Base-by-base conservation (phyloP, 495 filamentous ascomycete genomes). In the Bacidia gigantensis region DNA sequence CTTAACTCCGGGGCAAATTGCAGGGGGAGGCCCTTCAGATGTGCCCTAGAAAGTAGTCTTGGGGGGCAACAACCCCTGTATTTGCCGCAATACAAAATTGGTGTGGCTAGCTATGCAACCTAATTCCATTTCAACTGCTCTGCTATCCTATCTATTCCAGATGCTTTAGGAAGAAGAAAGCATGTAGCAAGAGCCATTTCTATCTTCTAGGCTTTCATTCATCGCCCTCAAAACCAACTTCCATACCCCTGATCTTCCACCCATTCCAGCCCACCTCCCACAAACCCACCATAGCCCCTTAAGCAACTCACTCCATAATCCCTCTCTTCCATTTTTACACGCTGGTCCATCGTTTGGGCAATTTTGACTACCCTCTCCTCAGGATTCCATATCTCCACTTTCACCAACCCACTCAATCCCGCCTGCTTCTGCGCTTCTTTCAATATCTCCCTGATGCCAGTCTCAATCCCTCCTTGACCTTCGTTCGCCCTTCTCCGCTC, bases 221-320 rank as follows among this genome's bases (percentile, higher is more conserved):
- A n/a, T n/a, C n/a, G n/a, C n/a, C n/a, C n/a, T n/a, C 29, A 44
- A 22, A 44, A 44, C 41, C 41, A 44, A 44, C 20, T 44, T n/a
- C 78, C 84, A 69, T 80, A 96, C 73, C 93, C 95, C 75, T 97
- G 89, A 62, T 93, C 94, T 54, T 73, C 75, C 49, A 87, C 65
- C 90, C 90, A 97, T 46, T 89, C 83, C 32, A 95, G 69, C 41
- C 20, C 10, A 75, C 69, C 25, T 67, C 54, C 52, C 71, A 62
- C 11, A 67, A 44, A 44, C 9, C 14, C 65, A 9, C 74, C 79
- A 51, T 75, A 77, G 82, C 83, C 84, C 54, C 70, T 73, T 59
- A 86, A 62, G 62, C 77, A 77, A 26, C 74, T 58, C 58, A 86
- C 82, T 46, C 78, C 72, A 58, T 71, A 70, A 52, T 84, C 78